Base-by-base conservation (phyloP, 2,329 filamentous ascomycete genomes). In the Cytospora paraplurivora region DNA sequence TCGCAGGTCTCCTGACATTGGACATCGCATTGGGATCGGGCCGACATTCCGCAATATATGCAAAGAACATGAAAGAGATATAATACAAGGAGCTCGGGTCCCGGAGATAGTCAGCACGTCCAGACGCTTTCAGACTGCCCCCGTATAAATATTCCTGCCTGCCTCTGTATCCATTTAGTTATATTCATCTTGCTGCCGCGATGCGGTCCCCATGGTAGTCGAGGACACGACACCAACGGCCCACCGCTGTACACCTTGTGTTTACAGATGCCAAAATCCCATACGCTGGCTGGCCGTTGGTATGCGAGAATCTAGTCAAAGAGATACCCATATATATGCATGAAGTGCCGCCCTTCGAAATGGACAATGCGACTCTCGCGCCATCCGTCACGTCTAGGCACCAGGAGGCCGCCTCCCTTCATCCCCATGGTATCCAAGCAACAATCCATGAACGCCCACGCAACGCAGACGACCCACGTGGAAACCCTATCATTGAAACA, bases 401-500 rank as follows among this genome's bases (percentile, higher is more conserved):
- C 11, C 44, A 21, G 21, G 44, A 47, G 12, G 44, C 44, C 12
- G 44, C 17, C 15, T 13, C 38, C 41, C 12, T 19, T n/a, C 15
- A 19, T 38, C 21, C 27, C 17, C 59, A 13, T 59, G 27, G 38
- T 63, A 59, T 63, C 55, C 61, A 63, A 59, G 56, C 27, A 47
- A 8, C 10, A 47, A 8, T 6, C 54, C 50, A 10, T 21, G n/a
- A 63, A 59, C 50, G 49, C 50, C 61, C 32, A 44, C 34, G 52
- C 41, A 21, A 34, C 38, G 53, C 35, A 51, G 41, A 41, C 4
- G 50, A 49, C 27, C 56, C 11, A 41, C 64, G 56, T 52, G 59
- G 47, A 44, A 55, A 41, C 52, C 65, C 19, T 51, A 32, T 69
- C 69, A 77, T 55, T 74, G 51, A 44, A 62, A 64, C 19, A 66